These are phyloP conservation scores for Euphorbia tirucalli DNA, from an alignment of 345 rosid species.

Conservation along the genomic window DNA sequence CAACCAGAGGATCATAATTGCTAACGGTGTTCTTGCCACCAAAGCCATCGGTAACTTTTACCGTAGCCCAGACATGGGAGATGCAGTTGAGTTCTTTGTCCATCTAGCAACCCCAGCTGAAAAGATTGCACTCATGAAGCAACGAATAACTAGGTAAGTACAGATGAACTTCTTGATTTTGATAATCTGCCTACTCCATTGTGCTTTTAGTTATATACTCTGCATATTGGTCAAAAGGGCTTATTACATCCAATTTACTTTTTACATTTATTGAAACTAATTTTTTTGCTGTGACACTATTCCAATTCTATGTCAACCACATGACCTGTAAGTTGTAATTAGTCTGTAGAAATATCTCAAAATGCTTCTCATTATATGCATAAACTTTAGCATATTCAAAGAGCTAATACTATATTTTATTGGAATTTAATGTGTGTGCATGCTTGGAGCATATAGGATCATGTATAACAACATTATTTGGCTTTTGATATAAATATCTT, in stretches of 20 bases:
- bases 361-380: no score
- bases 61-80: slow-evolving; percentile 84
- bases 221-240: neutral
- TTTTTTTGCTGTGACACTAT: neutral
- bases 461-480: neutral
- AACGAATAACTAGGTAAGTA: slow-evolving; percentile 43
- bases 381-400: no score
- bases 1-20: slow-evolving; percentile 69
- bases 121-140: slow-evolving; percentile 48
- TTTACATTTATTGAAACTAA: neutral
- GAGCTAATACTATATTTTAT: no score
- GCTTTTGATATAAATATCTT: no score
- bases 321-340: no score
- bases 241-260: neutral
- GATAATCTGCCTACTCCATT: no score
- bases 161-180: neutral
- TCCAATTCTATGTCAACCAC: neutral
- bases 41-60: slow-evolving; percentile 43
- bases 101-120: slow-evolving; percentile 58
- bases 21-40: slow-evolving; percentile 51
- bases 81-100: slow-evolving; percentile 60
- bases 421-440: no score
- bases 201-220: no score
- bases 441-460: no score
- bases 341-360: no score